A percentile compares a stretch with the other conserved stretches of the same genome.
These are phyloP conservation scores for Tylopilus plumbeoviolaceoides DNA, from an alignment of 768 basidiomycete species.

Conservation along the genomic window DNA sequence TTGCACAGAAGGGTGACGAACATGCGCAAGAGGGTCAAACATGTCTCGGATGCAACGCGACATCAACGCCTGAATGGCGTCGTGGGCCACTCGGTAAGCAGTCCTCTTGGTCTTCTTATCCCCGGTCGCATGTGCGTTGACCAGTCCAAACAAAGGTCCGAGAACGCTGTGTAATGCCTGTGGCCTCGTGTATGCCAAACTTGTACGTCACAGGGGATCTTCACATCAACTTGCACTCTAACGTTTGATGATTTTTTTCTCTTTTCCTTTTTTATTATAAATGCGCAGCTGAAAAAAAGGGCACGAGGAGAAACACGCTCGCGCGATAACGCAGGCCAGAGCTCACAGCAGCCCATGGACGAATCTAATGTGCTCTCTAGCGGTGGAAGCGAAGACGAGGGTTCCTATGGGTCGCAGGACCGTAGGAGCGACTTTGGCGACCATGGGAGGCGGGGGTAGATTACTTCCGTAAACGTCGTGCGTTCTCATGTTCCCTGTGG, in stretches of 20 bases:
- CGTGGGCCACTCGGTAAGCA: slow-evolving; percentile 73
- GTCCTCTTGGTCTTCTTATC: slow-evolving; percentile 17
- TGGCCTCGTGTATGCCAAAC: slow-evolving; percentile 82
- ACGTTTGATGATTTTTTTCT: slow-evolving; percentile 7
- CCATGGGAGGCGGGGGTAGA: slow-evolving; percentile 32
- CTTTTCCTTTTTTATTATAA: slow-evolving; percentile 3
- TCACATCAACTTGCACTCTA: slow-evolving; percentile 18
- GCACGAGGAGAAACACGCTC: slow-evolving; percentile 31
- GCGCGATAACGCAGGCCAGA: slow-evolving; percentile 29
- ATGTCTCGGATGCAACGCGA: slow-evolving; percentile 78
- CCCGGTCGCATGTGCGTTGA: slow-evolving; percentile 24
- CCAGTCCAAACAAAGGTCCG: slow-evolving; percentile 48
- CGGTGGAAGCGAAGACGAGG: slow-evolving; percentile 33
- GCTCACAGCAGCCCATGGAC: slow-evolving; percentile 28
- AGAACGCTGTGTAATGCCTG: slow-evolving; percentile 84
- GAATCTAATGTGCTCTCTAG: slow-evolving; percentile 25
- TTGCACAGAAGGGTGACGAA: slow-evolving; percentile 36
- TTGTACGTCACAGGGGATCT: slow-evolving; percentile 49
- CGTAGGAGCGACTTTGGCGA: slow-evolving; percentile 33
- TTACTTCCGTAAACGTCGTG: slow-evolving; percentile 19
- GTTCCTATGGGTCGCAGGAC: slow-evolving; percentile 33
- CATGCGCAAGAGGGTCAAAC: slow-evolving; percentile 59
- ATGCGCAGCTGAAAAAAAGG: slow-evolving; percentile 31
- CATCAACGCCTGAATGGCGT: slow-evolving; percentile 85
- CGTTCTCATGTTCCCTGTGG: slow-evolving; percentile 17